Percentiles rank a stretch among this genome's conserved stretches.
Conservation (phyloP, 495 filamentous ascomycete genomes). For the Aspergillus taichungensis region DNA sequence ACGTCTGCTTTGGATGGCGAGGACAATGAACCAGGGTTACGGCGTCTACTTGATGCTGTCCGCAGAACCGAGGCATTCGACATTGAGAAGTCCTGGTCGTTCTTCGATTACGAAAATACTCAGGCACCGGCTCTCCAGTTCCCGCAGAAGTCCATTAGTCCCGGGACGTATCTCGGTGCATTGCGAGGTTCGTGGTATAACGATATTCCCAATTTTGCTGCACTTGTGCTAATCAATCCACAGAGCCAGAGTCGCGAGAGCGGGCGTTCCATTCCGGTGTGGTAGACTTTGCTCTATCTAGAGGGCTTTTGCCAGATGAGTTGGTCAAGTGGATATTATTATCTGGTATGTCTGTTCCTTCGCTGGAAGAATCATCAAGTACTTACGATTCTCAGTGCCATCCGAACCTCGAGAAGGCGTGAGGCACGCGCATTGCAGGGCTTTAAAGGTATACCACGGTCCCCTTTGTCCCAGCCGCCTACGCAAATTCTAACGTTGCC, state of each 20-base stretch:
- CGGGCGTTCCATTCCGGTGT: constrained; percentile 63
- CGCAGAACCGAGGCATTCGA: constrained; percentile 65
- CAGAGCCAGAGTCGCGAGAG: constrained; percentile 42
- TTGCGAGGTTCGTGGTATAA: constrained; percentile 27
- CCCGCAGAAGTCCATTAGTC: constrained; percentile 19
- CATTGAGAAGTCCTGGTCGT: constrained; percentile 53
- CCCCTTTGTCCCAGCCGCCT: background rate
- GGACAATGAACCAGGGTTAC: constrained; percentile 44
- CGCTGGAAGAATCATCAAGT: background rate
- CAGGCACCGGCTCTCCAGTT: constrained; percentile 29
- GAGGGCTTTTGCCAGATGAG: constrained; percentile 55
- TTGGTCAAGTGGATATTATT: constrained; percentile 66
- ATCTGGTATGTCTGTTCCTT: constrained; percentile 35
- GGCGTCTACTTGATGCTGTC: constrained; percentile 59
- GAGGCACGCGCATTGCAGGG: constrained; percentile 53
- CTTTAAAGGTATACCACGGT: constrained; percentile 33
- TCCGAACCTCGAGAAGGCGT: constrained; percentile 52
- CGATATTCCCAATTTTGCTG: background rate
- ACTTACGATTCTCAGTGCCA: constrained; percentile 35
- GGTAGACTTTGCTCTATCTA: constrained; percentile 48
- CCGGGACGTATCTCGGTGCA: constrained; percentile 17
- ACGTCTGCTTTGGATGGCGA: constrained; percentile 37
- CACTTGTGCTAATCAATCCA: constrained; percentile 4
- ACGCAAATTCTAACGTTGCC: background rate
- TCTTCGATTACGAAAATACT: constrained; percentile 42